Evolutionary conservation across 106 monocot genomes (phyloP).

Genomic region (Acorus gramineus): DNA sequence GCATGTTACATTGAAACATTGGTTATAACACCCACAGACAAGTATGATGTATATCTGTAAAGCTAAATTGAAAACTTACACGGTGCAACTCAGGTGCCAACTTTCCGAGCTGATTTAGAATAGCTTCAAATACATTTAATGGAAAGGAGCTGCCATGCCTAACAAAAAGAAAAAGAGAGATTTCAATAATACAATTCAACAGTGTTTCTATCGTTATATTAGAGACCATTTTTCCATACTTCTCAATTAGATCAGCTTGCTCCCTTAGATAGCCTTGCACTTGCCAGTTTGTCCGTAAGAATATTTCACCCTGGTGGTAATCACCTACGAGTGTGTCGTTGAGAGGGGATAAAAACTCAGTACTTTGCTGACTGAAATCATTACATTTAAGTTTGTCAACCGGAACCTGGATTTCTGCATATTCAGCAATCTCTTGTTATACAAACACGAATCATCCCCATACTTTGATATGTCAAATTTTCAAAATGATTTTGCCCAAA

Average conservation of each 20-base stretch:
- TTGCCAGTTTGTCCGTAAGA: slow-evolving; percentile 77
- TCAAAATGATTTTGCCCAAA: too few relatives aligned
- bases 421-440: neutral
- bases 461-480: too few relatives aligned
- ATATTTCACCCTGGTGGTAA: slow-evolving; percentile 32
- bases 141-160: slow-evolving; percentile 70
- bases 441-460: too few relatives aligned
- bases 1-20: too few relatives aligned
- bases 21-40: too few relatives aligned
- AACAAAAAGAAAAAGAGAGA: slow-evolving; percentile 7
- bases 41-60: too few relatives aligned
- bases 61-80: slow-evolving; percentile 30
- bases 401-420: slow-evolving; percentile 18
- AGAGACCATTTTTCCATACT: slow-evolving; percentile 25
- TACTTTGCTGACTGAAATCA: slow-evolving; percentile 12
- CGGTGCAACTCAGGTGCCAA: slow-evolving; percentile 84
- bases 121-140: slow-evolving; percentile 48
- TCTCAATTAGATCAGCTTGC: slow-evolving; percentile 92
- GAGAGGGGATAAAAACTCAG: slow-evolving; percentile 14
- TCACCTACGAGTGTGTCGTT: slow-evolving; percentile 26
- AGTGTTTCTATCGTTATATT: too few relatives aligned
- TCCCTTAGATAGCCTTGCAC: slow-evolving; percentile 74
- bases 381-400: slow-evolving; percentile 16
- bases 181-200: neutral
- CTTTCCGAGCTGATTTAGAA: slow-evolving; percentile 61